Evolutionary conservation across 257 asterid genomes (phyloP).

Genomic region (Cordia subcordata): DNA sequence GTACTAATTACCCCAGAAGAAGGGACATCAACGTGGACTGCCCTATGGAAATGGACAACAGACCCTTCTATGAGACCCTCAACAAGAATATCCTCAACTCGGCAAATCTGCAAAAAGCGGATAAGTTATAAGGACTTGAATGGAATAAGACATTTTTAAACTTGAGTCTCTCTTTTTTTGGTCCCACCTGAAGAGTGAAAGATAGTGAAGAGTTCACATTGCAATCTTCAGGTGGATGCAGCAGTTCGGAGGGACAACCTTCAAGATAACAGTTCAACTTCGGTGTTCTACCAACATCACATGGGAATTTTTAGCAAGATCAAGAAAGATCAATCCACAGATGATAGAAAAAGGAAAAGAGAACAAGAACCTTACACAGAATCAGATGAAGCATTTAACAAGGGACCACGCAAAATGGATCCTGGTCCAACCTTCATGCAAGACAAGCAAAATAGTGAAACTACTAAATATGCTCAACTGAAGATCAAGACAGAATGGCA

Average conservation of each 20-base stretch:
- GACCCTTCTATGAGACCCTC: slow-evolving; percentile 94
- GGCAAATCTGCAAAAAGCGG: slow-evolving; percentile 63
- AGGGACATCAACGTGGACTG: slow-evolving; percentile 65
- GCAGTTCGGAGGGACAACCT: slow-evolving; percentile 83
- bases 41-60: slow-evolving; percentile 97
- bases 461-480: neutral
- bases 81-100: slow-evolving; percentile 96
- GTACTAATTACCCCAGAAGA: slow-evolving; percentile 86
- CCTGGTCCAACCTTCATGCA: slow-evolving; percentile 87
- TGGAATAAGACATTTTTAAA: neutral
- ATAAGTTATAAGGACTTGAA: neutral
- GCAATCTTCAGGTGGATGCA: slow-evolving; percentile 98
- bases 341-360: slow-evolving; percentile 10
- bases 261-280: slow-evolving; percentile 65
- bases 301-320: slow-evolving; percentile 4
- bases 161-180: slow-evolving; percentile 7
- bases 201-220: slow-evolving; percentile 95
- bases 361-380: slow-evolving; percentile 61
- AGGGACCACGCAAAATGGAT: slow-evolving; percentile 87
- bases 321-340: slow-evolving; percentile 15
- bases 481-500: neutral
- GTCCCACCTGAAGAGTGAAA: slow-evolving; percentile 90
- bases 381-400: slow-evolving; percentile 62
- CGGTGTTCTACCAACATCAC: slow-evolving; percentile 46
- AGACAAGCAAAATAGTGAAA: slow-evolving; percentile 12